Evolutionary conservation across 2,329 filamentous ascomycete species (phyloP), one percentile per base, ranked within the genome.

Genomic region (Talaromyces marneffei): DNA sequence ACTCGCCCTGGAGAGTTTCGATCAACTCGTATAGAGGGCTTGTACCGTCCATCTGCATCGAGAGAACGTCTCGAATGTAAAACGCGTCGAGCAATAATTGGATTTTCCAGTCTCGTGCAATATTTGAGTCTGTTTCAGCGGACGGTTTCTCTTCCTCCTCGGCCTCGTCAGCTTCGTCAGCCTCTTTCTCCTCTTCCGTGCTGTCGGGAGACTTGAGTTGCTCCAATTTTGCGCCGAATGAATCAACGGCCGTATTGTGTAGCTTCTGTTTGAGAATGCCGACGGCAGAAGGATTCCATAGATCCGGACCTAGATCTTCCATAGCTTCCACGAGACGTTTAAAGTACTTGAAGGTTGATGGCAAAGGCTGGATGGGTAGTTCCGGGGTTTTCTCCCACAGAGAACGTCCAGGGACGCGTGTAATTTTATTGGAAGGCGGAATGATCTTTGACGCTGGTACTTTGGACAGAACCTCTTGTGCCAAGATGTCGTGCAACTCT

Each of bases 311-410:
- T 2, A 83, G 78, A 12, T 81, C 78, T 3, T 83, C 83, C 91
- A 97, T 95, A 4, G 82, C 79, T 52, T 78, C 76, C 4, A 85
- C 83, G 29, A 96, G 70, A 48, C 80, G 80, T 25, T 85, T 84
- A 54, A 97, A 70, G 59, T 95, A 87, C 63, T 82, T 84, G 70
- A 96, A 96, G 0, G 86, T 79, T 20, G 82, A 81, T 0, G 90
- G 87, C 0, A 91, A 93, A 0, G 91, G 91, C 68, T 94, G 90
- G 5, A 86, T 81, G 0, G 93, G 93, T 44, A 96, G 72, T 27
- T 85, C 80, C 0, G 90, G 89, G 39, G 84, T 79, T 0, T 90
- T 90, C 71, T 95, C 91, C 92, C 92, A 97, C 0, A 97, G 78
- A 0, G 84, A 81, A 57, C 86, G 82, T 6, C 87, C 86, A 2